Percentiles rank a stretch among this genome's conserved stretches.
Conservation (phyloP, 2,329 filamentous ascomycete genomes). For the Ustulina deusta region DNA sequence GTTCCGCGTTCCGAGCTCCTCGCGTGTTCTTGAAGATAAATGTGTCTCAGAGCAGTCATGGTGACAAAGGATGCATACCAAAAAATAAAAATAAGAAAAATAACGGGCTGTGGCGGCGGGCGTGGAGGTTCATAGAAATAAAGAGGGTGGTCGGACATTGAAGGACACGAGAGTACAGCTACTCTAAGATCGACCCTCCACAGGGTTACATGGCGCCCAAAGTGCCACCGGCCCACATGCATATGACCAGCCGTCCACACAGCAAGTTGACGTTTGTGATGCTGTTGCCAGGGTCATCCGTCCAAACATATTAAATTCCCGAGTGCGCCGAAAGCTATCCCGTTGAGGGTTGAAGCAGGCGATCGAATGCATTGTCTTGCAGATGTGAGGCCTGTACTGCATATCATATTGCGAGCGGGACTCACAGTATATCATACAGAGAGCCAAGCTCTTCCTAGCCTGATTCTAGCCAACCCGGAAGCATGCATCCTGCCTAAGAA, state of each 20-base stretch:
- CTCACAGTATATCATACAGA: not conserved
- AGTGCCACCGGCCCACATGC: slow-evolving; percentile 37
- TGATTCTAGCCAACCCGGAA: not conserved
- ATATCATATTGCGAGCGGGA: not conserved
- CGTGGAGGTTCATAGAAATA: slow-evolving; percentile 1
- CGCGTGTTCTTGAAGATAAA: slow-evolving; percentile 3
- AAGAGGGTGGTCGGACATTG: slow-evolving; percentile 30
- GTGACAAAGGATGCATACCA: slow-evolving; percentile 18
- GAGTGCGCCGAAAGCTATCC: slow-evolving; percentile 36
- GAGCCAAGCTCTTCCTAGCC: slow-evolving; percentile 11
- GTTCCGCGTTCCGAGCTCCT: slow-evolving; percentile 9
- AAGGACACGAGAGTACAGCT: slow-evolving; percentile 21
- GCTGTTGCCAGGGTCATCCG: slow-evolving; percentile 31
- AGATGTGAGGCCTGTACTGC: not conserved
- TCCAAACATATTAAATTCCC: slow-evolving; percentile 28
- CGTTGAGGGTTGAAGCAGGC: not conserved
- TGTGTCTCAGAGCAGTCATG: slow-evolving; percentile 23
- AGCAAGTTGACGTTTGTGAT: slow-evolving; percentile 21
- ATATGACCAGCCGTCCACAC: slow-evolving; percentile 37
- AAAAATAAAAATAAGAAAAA: not conserved
- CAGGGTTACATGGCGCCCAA: slow-evolving; percentile 40
- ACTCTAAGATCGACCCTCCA: slow-evolving; percentile 34
- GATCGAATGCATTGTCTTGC: slow-evolving; percentile 16
- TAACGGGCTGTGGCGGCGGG: slow-evolving; percentile 15
- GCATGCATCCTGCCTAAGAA: slow-evolving; percentile 1